A percentile compares a stretch with the other conserved stretches of the same genome.
These are phyloP conservation scores for Ilex paraguariensis DNA, from an alignment of 305 asterid genomes.

Conservation along the genomic window DNA sequence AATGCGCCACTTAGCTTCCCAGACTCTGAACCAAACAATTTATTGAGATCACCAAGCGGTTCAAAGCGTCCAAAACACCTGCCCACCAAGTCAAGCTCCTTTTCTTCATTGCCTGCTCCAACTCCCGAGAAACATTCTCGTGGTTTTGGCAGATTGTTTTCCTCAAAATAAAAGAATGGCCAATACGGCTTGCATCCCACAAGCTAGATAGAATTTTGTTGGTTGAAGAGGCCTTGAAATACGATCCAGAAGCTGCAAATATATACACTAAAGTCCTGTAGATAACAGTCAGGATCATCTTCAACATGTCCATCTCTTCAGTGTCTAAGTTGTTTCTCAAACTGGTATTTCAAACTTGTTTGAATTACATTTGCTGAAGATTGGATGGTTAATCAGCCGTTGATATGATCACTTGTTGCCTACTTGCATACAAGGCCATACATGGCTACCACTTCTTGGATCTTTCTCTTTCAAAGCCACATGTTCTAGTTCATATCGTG, in stretches of 20 bases:
- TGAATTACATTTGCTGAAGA: no score
- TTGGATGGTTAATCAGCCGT: no score
- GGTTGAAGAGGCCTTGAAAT: conserved; percentile 5
- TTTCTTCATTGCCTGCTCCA: conserved; percentile 50
- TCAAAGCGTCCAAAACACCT: conserved; percentile 55
- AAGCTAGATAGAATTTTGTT: conserved; percentile 5
- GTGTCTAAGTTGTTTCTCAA: no score
- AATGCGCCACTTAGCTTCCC: conserved; percentile 44
- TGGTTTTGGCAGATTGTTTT: conserved; percentile 86
- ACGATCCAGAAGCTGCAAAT: conserved; percentile 9
- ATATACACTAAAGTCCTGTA: no score
- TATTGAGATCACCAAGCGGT: conserved; percentile 49
- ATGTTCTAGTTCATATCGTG: neutral
- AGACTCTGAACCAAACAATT: conserved; percentile 52
- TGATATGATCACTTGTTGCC: no score
- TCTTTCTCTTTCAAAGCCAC: neutral
- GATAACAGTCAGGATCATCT: no score
- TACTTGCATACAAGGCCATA: no score
- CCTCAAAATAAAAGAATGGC: conserved; percentile 54
- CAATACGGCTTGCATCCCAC: conserved; percentile 22
- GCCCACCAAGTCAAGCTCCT: conserved; percentile 63
- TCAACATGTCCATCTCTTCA: no score
- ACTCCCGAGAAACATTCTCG: conserved; percentile 84
- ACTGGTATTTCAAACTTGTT: no score
- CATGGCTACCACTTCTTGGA: no score